Percentiles rank a stretch among this genome's conserved stretches.
These are phyloP conservation scores for Solanum lignicaule DNA, from an alignment of 257 asterid species.

Conservation along the genomic window DNA sequence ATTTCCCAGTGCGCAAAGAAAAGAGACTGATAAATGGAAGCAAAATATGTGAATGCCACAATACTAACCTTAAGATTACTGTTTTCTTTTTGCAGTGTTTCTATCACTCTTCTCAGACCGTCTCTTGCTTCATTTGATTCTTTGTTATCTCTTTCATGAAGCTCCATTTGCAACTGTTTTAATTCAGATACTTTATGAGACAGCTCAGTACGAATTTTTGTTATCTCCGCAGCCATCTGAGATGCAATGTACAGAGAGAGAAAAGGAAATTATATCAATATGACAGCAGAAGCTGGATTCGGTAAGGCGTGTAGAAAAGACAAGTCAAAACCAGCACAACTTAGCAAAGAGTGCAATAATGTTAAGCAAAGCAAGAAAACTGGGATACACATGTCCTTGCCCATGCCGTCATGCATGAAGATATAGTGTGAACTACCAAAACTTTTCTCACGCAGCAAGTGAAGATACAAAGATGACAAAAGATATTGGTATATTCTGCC, in stretches of 20 bases:
- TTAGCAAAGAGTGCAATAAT: not conserved
- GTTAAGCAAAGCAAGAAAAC: not conserved
- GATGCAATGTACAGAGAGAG: slow-evolving; percentile 2
- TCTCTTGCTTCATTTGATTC: slow-evolving; percentile 31
- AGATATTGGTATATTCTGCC: not conserved
- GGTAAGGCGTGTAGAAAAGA: not conserved
- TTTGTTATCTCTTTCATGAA: slow-evolving; percentile 37
- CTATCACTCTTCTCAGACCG: slow-evolving; percentile 42
- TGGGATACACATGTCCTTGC: not conserved
- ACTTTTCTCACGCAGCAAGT: not conserved
- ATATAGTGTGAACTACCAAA: not conserved
- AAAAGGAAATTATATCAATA: not conserved
- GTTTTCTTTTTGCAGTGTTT: slow-evolving; percentile 62
- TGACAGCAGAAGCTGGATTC: not conserved
- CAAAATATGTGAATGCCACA: not conserved
- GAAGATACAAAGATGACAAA: not conserved
- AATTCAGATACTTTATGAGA: slow-evolving; percentile 56
- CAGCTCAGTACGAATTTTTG: slow-evolving; percentile 40
- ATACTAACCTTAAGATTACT: slow-evolving; percentile 49
- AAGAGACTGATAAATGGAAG: not conserved
- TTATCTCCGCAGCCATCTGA: slow-evolving; percentile 56
- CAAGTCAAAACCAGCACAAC: not conserved
- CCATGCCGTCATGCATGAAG: not conserved
- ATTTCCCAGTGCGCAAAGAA: not conserved
- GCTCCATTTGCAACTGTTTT: slow-evolving; percentile 48